These are phyloP conservation scores for Saturnispora serradocipensis DNA, from an alignment of 805 yeast genomes.

Conservation along the genomic window DNA sequence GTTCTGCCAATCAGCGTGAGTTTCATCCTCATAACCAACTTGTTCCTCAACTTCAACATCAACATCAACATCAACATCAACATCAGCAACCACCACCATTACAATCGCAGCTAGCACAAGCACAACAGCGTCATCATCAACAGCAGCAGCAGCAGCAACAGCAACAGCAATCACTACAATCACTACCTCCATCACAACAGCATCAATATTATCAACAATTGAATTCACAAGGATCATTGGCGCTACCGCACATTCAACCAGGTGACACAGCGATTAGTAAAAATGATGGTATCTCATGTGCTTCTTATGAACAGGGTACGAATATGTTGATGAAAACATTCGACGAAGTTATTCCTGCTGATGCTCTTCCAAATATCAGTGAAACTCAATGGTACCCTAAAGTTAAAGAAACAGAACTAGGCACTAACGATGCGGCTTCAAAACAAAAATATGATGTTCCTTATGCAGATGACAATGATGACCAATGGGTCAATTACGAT, in stretches of 20 bases:
- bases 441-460: neutral
- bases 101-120: neutral
- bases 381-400: constrained; percentile 5
- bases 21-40: neutral
- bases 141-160: neutral
- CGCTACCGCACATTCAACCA: neutral
- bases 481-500: neutral
- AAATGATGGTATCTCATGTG: neutral
- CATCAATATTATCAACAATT: neutral
- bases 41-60: neutral
- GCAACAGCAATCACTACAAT: neutral
- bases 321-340: neutral
- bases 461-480: neutral
- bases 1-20: neutral
- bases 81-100: neutral
- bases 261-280: neutral
- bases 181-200: neutral
- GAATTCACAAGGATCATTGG: neutral
- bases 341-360: constrained; percentile 4
- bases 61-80: neutral
- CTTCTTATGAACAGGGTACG: neutral
- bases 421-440: neutral
- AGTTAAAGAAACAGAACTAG: neutral
- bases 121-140: neutral
- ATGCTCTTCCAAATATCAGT: neutral